A percentile compares a stretch with the other conserved stretches of the same genome.
These are phyloP conservation scores for Trichoderma virens DNA, from an alignment of 495 filamentous ascomycete species.

Conservation along the genomic window DNA sequence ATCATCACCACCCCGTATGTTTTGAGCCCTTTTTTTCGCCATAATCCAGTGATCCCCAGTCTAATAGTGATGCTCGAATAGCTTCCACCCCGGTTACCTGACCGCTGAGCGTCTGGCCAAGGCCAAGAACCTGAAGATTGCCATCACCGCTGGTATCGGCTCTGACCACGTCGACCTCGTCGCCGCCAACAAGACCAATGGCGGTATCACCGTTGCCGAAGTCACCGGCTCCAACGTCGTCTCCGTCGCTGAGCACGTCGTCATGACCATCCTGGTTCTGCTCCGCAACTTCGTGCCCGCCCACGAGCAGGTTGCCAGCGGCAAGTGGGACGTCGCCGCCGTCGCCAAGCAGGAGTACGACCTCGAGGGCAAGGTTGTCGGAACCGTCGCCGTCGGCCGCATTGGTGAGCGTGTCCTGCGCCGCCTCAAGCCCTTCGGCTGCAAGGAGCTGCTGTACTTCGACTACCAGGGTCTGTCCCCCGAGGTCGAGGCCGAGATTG, in stretches of 20 bases:
- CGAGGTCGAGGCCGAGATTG: constrained; percentile 93
- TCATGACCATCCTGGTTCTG: constrained; percentile 96
- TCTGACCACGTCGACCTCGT: constrained; percentile 97
- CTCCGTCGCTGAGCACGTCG: constrained; percentile 86
- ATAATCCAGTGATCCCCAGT: neutral
- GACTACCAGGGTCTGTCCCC: constrained; percentile 91
- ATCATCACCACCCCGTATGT: constrained; percentile 95
- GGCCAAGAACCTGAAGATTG: constrained; percentile 97
- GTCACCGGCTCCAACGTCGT: constrained; percentile 93
- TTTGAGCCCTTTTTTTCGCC: neutral
- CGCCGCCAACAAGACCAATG: constrained; percentile 96
- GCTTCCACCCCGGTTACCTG: constrained; percentile 98
- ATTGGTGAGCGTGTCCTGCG: constrained; percentile 97
- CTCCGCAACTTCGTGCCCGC: constrained; percentile 98
- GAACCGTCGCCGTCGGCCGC: constrained; percentile 93
- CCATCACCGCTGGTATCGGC: constrained; percentile 93
- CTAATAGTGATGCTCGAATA: constrained; percentile 23
- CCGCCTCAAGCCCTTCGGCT: constrained; percentile 93
- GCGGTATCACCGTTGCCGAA: constrained; percentile 93
- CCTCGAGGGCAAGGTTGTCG: constrained; percentile 94
- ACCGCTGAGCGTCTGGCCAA: constrained; percentile 93
- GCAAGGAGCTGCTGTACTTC: constrained; percentile 99
- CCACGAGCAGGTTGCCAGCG: constrained; percentile 81
- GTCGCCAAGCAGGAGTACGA: constrained; percentile 98
- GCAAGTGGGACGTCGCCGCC: constrained; percentile 92